Evolutionary conservation across 306 rosid species (phyloP).

Genomic region (Lathyrus sativus): DNA sequence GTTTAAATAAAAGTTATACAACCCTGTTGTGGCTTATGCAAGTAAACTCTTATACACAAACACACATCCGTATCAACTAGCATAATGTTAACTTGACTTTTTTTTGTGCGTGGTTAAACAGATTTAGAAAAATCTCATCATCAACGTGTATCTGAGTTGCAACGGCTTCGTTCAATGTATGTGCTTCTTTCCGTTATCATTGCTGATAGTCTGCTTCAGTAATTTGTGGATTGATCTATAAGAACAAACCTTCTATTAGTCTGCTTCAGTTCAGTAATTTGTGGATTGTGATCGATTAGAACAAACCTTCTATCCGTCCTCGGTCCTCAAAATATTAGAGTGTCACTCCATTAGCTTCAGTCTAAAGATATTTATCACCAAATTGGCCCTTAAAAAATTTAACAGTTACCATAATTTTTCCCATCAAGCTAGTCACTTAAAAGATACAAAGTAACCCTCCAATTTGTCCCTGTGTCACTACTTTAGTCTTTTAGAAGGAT

Average conservation of each 20-base stretch:
- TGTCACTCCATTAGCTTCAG: conserved; percentile 13
- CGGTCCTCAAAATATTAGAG: not conserved
- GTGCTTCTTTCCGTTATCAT: conserved; percentile 38
- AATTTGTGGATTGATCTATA: conserved; percentile 13
- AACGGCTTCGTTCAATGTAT: conserved; percentile 88
- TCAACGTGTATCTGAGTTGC: conserved; percentile 94
- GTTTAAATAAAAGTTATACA: conserved; percentile 9
- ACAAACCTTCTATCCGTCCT: not conserved
- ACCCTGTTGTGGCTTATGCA: conserved; percentile 18
- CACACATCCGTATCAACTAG: not conserved
- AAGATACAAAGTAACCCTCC: not conserved
- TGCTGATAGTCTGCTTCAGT: conserved; percentile 26
- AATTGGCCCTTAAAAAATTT: not conserved
- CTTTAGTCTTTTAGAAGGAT: not conserved
- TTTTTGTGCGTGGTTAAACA: conserved; percentile 47
- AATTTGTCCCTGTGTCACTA: conserved; percentile 1
- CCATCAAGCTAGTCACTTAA: not conserved
- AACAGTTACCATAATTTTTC: not conserved
- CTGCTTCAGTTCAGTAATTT: conserved; percentile 15
- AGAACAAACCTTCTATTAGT: not conserved
- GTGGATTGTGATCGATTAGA: conserved; percentile 1
- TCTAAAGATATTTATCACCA: conserved; percentile 9
- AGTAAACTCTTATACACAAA: not conserved
- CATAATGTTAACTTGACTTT: conserved; percentile 11
- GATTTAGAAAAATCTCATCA: conserved; percentile 95